Conservation (phyloP, 305 asterid species). For the Solanum hybrid region DNA sequence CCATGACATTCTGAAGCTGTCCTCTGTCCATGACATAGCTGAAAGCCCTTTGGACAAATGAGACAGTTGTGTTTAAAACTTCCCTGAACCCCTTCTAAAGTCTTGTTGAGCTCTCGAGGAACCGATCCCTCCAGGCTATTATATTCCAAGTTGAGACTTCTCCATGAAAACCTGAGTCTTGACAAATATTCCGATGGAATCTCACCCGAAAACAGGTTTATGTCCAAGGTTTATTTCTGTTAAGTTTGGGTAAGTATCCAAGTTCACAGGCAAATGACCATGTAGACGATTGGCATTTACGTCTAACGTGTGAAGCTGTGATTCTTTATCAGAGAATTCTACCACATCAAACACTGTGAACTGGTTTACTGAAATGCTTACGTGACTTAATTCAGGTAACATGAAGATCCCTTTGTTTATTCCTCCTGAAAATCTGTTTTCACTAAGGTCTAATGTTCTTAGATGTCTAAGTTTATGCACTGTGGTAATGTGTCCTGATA, state of each 20-base stretch:
- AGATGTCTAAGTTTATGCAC: slow-evolving; percentile 19
- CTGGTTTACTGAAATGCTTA: slow-evolving; percentile 26
- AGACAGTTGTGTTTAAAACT: slow-evolving; percentile 37
- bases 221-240: slow-evolving; percentile 28
- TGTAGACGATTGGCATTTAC: slow-evolving; percentile 20
- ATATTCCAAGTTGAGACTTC: slow-evolving; percentile 23
- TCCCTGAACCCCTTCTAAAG: neutral
- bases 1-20: slow-evolving; percentile 27
- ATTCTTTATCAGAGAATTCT: neutral
- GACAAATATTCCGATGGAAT: slow-evolving; percentile 29
- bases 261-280: slow-evolving; percentile 28
- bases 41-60: slow-evolving; percentile 13
- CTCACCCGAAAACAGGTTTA: slow-evolving; percentile 29
- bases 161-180: slow-evolving; percentile 20
- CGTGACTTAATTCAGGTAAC: slow-evolving; percentile 14
- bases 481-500: slow-evolving; percentile 24
- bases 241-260: slow-evolving; percentile 22
- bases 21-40: slow-evolving; percentile 31
- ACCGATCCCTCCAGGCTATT: slow-evolving; percentile 31
- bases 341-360: slow-evolving; percentile 22
- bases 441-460: slow-evolving; percentile 23
- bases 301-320: slow-evolving; percentile 22
- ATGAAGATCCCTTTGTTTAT: slow-evolving; percentile 19
- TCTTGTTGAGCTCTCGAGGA: slow-evolving; percentile 15
- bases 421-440: slow-evolving; percentile 29